Base-by-base conservation (phyloP, 1,284 basidiomycete species). In the Macrocybe sp. region DNA sequence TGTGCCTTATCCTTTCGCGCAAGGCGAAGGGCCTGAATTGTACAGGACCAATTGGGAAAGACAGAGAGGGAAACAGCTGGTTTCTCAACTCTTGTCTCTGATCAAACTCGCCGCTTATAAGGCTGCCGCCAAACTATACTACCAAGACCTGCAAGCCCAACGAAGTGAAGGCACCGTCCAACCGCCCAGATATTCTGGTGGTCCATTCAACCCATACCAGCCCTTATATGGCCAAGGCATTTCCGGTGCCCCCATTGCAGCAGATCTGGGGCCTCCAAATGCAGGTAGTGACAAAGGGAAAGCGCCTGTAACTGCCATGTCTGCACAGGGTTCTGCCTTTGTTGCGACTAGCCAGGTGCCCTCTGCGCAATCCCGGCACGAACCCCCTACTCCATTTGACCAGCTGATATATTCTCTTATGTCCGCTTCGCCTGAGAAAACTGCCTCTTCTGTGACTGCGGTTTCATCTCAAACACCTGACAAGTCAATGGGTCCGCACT, bases 1-100 rank as follows among this genome's bases (percentile, higher is more conserved):
- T 55, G 75, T 88, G 0, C 87, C 86, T 1, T 89, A 83, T 60
- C 86, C 86, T 6, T 89, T 89, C 54, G 64, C 69, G 12, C 65
- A 71, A 36, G 85, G 84, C 29, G 81, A 89, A 55, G 86, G 83
- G 1, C 83, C 87, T 1, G 62, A 73, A 14, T 66, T 71, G 14
- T 89, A 88, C 60, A 69, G 66, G 6, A 59, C 67, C 42, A 78
- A 67, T 32, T 88, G 86, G 87, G 75, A 79, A 52, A 72, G 66
- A 44, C 74, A 83, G 37, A 75, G 85, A 31, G 74, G 76, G 4
- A 79, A 76, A 51, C 77, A 76, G 55, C 66, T 89, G 16, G 66
- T 85, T 14, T 67, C 70, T 3, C 81, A 89, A 55, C 69, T 89
- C 28, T 67, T 83, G 10, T 67, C 68, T 14, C 64, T 88, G 6